Evolutionary conservation across 805 yeast species (phyloP).

Genomic region (Helenozyma baotianmanensis): DNA sequence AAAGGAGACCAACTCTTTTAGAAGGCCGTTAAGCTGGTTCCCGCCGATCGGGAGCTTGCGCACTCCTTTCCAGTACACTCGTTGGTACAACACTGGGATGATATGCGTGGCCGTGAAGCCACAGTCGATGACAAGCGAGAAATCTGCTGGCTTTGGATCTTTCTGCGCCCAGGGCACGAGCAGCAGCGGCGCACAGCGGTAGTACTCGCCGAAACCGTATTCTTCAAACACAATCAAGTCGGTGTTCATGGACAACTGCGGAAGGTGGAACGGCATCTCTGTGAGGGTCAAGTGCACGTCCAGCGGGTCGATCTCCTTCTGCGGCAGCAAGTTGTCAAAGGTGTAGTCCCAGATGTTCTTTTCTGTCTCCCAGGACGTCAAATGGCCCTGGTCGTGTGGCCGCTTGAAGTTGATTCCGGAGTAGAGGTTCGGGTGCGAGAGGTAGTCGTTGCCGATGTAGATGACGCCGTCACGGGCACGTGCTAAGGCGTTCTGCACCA

Average conservation of each 20-base stretch:
- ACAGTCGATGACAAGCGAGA: slow-evolving; percentile 76
- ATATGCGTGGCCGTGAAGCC: slow-evolving; percentile 88
- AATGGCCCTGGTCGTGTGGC: slow-evolving; percentile 85
- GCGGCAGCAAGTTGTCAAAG: slow-evolving; percentile 40
- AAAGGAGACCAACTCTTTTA: slow-evolving; percentile 81
- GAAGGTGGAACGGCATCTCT: slow-evolving; percentile 78
- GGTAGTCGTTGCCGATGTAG: slow-evolving; percentile 66
- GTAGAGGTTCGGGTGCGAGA: slow-evolving; percentile 60
- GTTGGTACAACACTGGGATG: slow-evolving; percentile 76
- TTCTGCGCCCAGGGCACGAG: slow-evolving; percentile 55
- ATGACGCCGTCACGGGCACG: slow-evolving; percentile 71
- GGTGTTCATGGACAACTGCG: slow-evolving; percentile 74
- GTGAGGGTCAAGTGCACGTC: slow-evolving; percentile 64
- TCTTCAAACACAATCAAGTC: slow-evolving; percentile 95
- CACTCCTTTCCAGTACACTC: slow-evolving; percentile 71
- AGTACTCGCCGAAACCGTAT: slow-evolving; percentile 70
- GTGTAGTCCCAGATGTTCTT: slow-evolving; percentile 87
- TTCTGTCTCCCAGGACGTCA: slow-evolving; percentile 88
- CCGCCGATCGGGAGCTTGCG: slow-evolving; percentile 85
- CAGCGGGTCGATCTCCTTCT: slow-evolving; percentile 33
- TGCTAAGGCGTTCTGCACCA: slow-evolving; percentile 65
- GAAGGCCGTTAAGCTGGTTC: slow-evolving; percentile 69
- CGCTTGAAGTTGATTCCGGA: slow-evolving; percentile 71
- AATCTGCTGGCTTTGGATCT: slow-evolving; percentile 38
- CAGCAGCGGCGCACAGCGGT: slow-evolving; percentile 58